Base-by-base conservation (phyloP, 1,139 yeast genomes). In the Kodamaea plutei region DNA sequence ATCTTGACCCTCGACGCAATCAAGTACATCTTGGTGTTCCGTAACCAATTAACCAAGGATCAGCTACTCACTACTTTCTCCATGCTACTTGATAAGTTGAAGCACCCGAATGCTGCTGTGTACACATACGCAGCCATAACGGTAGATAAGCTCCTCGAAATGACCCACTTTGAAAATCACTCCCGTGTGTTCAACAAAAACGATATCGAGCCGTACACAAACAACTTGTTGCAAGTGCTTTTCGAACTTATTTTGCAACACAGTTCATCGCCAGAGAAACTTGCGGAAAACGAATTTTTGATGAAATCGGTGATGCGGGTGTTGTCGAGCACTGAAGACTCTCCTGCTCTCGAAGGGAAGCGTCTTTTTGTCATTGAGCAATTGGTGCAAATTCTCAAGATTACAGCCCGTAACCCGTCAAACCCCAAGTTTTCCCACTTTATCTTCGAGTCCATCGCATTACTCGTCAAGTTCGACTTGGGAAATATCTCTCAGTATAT, bases 51-150 rank as follows among this genome's bases (percentile, higher is more conserved):
- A 37, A 85, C 93, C 5, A 89, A 88, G 50, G 82, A 75, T 8
- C 97, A 91, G 56, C 61, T 93, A 21, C 54, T 76, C 9, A 80
- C 84, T 35, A 79, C 94, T 1, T 69, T 93, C 50, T 95, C 96
- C n/a, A 59, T 87, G 28, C 65, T 93, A 41, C 77, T 88, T 6
- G 68, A 70, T 13, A 91, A 85, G 51, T 70, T 84, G 43, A 30
- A 28, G 20, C 61, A 65, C 30, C 66, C 72, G 23, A 84, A 85
- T 41, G 84, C 84, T 34, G 95, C 88, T 26, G 94, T 89, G 12
- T 87, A 84, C 57, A 89, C 98, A 0, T 93, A 89, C 52, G 79
- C 97, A 2, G 89, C 98, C 2, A 82, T 93, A 37, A 88, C 97
- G 2, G 78, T 91, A 39, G 98, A 93, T 51, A 81, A 87, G 46